phyloP scores from a whole-genome alignment of 2,329 filamentous ascomycete species.

The Ilyonectria robusta region DNA sequence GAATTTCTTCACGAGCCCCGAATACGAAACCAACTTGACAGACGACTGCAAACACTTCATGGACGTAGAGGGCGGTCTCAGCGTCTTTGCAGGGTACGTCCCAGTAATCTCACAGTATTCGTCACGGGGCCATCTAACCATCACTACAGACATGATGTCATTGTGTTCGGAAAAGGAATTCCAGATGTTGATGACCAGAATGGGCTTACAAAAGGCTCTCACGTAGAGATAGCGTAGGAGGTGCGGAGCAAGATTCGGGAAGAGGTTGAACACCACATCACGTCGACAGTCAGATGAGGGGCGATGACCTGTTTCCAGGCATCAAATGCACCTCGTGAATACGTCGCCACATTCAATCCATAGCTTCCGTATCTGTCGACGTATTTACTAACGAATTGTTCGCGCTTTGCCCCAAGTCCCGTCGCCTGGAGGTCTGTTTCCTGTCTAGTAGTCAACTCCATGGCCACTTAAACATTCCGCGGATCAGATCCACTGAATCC shows the following conservation, averaged over 20 bases:
- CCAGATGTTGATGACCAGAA: conserved; percentile 30
- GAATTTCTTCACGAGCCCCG: conserved; percentile 31
- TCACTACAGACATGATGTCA: conserved; percentile 25
- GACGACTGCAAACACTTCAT: conserved; percentile 35
- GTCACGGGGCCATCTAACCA: neutral
- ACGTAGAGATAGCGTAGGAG: neutral
- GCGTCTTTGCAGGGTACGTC: conserved; percentile 33
- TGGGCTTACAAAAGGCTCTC: conserved; percentile 26
- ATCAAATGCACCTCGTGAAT: neutral
- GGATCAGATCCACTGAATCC: too few relatives aligned
- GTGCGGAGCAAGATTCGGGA: too few relatives aligned
- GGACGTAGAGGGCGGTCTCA: conserved; percentile 25
- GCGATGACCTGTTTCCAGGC: neutral
- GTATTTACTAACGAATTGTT: too few relatives aligned
- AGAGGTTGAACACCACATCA: neutral
- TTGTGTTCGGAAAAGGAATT: conserved; percentile 32
- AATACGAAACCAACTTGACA: conserved; percentile 14
- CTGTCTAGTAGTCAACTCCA: too few relatives aligned
- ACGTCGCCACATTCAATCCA: neutral
- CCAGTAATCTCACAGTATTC: neutral
- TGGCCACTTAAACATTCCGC: too few relatives aligned
- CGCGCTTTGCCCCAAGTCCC: too few relatives aligned
- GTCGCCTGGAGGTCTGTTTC: too few relatives aligned
- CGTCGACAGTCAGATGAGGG: neutral
- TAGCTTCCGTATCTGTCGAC: too few relatives aligned